Base-by-base conservation (phyloP, 208 protist species). In the Novymonas esmeraldas region DNA sequence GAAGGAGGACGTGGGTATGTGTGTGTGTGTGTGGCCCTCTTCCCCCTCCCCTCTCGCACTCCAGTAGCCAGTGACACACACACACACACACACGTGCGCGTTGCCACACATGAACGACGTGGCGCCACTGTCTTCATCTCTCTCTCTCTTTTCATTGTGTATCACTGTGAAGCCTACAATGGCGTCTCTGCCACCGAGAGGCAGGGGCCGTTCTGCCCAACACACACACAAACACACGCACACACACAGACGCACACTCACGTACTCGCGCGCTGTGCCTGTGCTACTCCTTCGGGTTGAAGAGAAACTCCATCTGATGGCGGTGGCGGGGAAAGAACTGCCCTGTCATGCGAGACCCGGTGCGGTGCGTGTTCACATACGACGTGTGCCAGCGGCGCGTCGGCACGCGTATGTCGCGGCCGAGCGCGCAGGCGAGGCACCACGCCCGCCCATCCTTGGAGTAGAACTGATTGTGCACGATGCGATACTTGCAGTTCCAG, bases 381-480 rank as follows among this genome's bases (percentile, higher is more conserved):
- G 91, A 93, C 4, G 88, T 91, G 75, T 96, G 91, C 91, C 91
- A 96, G 18, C 91, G 84, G 6, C 91, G 91, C 45, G 88, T 82
- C 29, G 91, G 91, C 20, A 92, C 84, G 24, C 81, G 79, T n/a
- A 90, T 70, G 20, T 96, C 87, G n/a, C 87, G 77, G 9, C 91
- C 91, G 20, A 96, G 75, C 26, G 91, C 88, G 63, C 91, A 96
- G 6, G 85, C 26, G 20, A 96, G 64, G 57, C 91, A 96, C 87
- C 83, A 93, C 69, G 91, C 91, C 18, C 70, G 74, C 14, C 82
- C 83, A 62, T 94, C 89, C 80, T 94, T 93, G 9, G 88, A 93
- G 78, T 93, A 94, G 64, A 96, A 96, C 64, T 94, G 82, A 62
- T 96, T 96, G 81, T 96, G 88, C 38, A 92, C 84, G 24, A 96